Conservation (phyloP, 805 yeast species). For the Metschnikowia lochheadii region DNA sequence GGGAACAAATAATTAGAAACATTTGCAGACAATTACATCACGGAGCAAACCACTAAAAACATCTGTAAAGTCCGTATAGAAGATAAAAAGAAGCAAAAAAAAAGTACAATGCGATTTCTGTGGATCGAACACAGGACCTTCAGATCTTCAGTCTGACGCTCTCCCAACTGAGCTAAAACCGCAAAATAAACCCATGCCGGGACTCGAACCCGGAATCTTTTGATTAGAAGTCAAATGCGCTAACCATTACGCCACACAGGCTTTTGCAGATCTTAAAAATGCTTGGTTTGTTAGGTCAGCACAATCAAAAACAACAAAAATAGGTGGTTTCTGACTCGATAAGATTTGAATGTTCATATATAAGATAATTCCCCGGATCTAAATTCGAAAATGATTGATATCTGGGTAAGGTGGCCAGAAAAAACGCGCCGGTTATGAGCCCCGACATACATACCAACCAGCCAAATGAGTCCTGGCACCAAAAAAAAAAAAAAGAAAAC, state of each 20-base stretch:
- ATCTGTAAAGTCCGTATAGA: too few species aligned
- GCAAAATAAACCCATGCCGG: conserved; percentile 19
- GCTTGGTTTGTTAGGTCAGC: background rate
- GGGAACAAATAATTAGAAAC: background rate
- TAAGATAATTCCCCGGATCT: too few species aligned
- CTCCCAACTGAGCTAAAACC: conserved; percentile 37
- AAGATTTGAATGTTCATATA: background rate
- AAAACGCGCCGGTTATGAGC: too few species aligned
- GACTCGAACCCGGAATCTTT: conserved; percentile 12
- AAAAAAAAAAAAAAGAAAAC: too few species aligned
- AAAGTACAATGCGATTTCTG: conserved; percentile 22
- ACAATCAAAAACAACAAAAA: too few species aligned
- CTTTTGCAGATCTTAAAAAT: background rate
- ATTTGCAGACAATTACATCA: too few species aligned
- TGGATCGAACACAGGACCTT: conserved; percentile 26
- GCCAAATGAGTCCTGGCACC: too few species aligned
- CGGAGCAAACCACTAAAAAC: too few species aligned
- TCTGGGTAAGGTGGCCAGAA: too few species aligned
- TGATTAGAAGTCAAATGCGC: conserved; percentile 4
- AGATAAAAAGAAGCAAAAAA: conserved; percentile 4
- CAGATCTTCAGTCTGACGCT: conserved; percentile 22
- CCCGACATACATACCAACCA: too few species aligned
- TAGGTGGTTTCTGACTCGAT: background rate
- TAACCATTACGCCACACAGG: conserved; percentile 21
- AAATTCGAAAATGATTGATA: too few species aligned